These are phyloP conservation scores for Peziza echinospora DNA, from an alignment of 495 filamentous ascomycete genomes.

Conservation along the genomic window DNA sequence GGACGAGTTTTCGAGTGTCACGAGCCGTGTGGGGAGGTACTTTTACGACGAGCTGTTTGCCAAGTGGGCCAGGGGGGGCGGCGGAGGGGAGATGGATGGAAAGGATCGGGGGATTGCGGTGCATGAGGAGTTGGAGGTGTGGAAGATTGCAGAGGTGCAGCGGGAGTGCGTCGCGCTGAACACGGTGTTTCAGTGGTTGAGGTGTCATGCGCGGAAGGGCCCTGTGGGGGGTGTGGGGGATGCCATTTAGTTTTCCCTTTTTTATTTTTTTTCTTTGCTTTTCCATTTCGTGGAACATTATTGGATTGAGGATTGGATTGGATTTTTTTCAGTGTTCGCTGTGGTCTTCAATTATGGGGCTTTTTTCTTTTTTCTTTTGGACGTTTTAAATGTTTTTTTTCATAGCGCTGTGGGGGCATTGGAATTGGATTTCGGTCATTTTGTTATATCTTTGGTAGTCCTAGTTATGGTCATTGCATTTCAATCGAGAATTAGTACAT, in stretches of 20 bases:
- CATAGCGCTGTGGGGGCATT: no score
- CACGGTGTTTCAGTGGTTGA: conserved; percentile 18
- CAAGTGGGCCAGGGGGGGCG: not conserved
- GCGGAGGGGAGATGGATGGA: not conserved
- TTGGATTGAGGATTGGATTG: not conserved
- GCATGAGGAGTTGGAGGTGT: conserved; percentile 10
- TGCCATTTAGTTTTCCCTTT: no score
- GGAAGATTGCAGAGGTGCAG: conserved; percentile 12
- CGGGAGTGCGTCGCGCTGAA: conserved; percentile 15
- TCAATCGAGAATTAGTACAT: no score
- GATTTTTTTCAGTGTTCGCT: not conserved
- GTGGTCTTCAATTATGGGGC: no score
- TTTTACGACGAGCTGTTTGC: conserved; percentile 16
- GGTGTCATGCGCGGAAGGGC: conserved; percentile 9
- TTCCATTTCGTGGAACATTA: not conserved
- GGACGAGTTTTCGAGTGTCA: conserved; percentile 18
- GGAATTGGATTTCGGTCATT: no score
- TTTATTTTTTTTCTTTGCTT: not conserved
- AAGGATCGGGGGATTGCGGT: not conserved
- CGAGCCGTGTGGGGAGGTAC: conserved; percentile 14
- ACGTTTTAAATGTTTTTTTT: no score
- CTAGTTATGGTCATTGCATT: no score
- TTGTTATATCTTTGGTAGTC: no score
- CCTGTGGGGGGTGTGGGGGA: not conserved
- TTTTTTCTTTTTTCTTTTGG: no score